Base-by-base conservation (phyloP, 176 grass and related monocot species). In the Metroxylon sagu region DNA sequence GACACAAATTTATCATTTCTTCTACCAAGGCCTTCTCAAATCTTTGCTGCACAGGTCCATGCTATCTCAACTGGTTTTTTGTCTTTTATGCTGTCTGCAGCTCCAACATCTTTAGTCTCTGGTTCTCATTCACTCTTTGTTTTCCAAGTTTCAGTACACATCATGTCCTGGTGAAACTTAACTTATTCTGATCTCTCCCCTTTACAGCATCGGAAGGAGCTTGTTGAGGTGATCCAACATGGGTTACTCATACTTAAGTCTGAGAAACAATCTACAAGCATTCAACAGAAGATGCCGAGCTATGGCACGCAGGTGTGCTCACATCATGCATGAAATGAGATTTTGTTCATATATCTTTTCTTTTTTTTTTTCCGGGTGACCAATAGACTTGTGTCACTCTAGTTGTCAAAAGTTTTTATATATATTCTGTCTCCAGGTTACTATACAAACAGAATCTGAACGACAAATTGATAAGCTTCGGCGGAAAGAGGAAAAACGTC, bases 391-490 rank as follows among this genome's bases (percentile, higher is more conserved):
- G 7, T 43, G 35, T 43, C 12, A 43, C 12, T 43, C 8, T 12
- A 43, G 35, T 43, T 43, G 8, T 14, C 35, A 43, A 43, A 43
- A 12, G 8, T 43, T 43, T 55, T 25, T 31, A 18, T 72, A 26
- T 25, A 30, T 19, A 71, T 66, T 30, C 26, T 65, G 14, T 56
- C 49, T 60, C 54, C 62, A 97, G 92, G 92, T 96, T 49, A 96
- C 80, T 43, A 72, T 90, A 72, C 86, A 90, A 75, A 96, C 92
- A 61, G 92, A 96, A 70, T 84, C 64, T 58, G 80, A 79, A 62
- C 79, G 81, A n/a, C 86, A 96, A 78, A 79, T 90, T 70, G 92
- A 96, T 79, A 96, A 90, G 69, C 79, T 90, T 66, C 73, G 84
- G 58, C 82, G 83, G 60, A 96, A 96, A 79, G 92, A 96, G 79